Percentiles rank a stretch among this genome's conserved stretches.
These are phyloP conservation scores for Cryptococcus hybrid DNA, from an alignment of 1,284 basidiomycete species.

Conservation along the genomic window DNA sequence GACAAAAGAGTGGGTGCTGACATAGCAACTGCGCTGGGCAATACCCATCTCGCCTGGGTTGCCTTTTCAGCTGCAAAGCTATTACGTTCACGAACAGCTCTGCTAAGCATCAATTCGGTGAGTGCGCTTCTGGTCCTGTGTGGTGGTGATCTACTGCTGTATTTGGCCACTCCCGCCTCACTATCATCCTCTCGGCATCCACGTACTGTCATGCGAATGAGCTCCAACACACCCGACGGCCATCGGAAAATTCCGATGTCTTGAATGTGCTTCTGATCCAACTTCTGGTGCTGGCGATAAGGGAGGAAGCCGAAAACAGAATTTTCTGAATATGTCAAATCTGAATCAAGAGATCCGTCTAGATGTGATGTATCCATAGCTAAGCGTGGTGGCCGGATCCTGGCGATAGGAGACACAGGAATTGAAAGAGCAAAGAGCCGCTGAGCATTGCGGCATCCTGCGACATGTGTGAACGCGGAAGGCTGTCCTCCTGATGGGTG, in stretches of 20 bases:
- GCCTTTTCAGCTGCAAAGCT: conserved; percentile 59
- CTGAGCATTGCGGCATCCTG: conserved; percentile 58
- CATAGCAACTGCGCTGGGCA: conserved; percentile 55
- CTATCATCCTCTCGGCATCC: not conserved
- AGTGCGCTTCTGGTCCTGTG: conserved; percentile 33
- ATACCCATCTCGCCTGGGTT: conserved; percentile 65
- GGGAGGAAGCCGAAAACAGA: conserved; percentile 17
- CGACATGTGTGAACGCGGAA: conserved; percentile 63
- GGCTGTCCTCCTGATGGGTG: conserved; percentile 72
- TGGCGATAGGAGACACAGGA: conserved; percentile 59
- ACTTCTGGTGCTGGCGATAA: conserved; percentile 14
- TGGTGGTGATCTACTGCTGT: not conserved
- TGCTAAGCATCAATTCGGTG: conserved; percentile 44
- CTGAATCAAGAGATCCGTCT: not conserved
- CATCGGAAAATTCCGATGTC: conserved; percentile 34
- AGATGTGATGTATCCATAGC: not conserved
- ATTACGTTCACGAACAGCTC: conserved; percentile 17
- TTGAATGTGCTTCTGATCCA: conserved; percentile 18
- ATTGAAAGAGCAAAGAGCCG: conserved; percentile 58
- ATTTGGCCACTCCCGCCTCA: no score
- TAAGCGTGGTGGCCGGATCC: conserved; percentile 50
- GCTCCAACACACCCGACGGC: conserved; percentile 19
- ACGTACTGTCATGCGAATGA: conserved; percentile 21
- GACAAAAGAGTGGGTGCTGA: not conserved
- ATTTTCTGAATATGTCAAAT: not conserved